phyloP scores from a whole-genome alignment of 1,139 yeast genomes.

The Diutina mesorugosa region DNA sequence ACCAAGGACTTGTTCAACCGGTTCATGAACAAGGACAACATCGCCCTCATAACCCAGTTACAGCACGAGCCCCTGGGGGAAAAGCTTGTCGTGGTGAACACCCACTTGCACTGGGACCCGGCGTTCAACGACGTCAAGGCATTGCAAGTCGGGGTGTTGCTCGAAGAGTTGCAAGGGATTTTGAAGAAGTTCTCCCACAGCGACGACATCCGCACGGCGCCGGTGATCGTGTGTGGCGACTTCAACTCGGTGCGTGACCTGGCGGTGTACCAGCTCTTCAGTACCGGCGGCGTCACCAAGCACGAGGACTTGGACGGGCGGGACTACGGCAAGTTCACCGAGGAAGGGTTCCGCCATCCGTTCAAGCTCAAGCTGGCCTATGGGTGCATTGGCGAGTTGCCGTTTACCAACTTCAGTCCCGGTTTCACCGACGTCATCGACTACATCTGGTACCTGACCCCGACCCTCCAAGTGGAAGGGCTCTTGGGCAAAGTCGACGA shows the following conservation, averaged over 20 bases:
- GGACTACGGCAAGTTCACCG: conserved; percentile 85
- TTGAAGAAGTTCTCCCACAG: conserved; percentile 39
- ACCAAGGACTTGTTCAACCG: conserved; percentile 92
- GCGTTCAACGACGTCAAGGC: conserved; percentile 92
- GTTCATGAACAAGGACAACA: conserved; percentile 90
- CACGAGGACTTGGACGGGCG: conserved; percentile 78
- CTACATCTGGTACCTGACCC: conserved; percentile 87
- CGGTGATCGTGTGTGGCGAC: conserved; percentile 86
- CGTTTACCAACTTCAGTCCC: conserved; percentile 91
- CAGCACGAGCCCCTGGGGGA: conserved; percentile 67
- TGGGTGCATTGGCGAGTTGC: conserved; percentile 61
- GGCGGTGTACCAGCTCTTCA: conserved; percentile 84
- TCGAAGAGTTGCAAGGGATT: conserved; percentile 71
- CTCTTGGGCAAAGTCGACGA: conserved; percentile 75
- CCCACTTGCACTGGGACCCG: conserved; percentile 99
- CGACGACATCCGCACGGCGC: conserved; percentile 51
- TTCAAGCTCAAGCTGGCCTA: conserved; percentile 81
- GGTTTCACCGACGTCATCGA: conserved; percentile 88
- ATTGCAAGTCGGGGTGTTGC: conserved; percentile 81
- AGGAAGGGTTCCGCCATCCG: conserved; percentile 74
- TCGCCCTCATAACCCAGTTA: conserved; percentile 71
- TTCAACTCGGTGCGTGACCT: conserved; percentile 80
- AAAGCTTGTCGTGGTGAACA: conserved; percentile 64
- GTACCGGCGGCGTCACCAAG: conserved; percentile 60
- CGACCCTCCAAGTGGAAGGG: conserved; percentile 69